A percentile compares a stretch with the other conserved stretches of the same genome.
phyloP scores from a whole-genome alignment of 352 stramenopile species.

The Globisporangium viniferum region DNA sequence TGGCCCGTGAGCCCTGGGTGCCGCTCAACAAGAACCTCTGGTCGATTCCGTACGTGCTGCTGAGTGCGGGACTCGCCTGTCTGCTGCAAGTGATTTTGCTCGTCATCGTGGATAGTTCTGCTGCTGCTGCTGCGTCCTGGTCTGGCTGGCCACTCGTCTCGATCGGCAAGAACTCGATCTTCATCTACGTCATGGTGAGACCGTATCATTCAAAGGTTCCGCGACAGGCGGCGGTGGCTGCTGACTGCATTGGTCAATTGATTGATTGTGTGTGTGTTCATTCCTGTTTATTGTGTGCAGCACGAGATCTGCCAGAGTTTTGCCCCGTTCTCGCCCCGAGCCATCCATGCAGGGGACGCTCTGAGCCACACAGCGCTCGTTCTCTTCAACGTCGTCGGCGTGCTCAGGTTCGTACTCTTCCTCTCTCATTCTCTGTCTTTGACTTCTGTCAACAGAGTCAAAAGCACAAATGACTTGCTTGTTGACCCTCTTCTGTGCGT shows the following conservation, averaged over 20 bases:
- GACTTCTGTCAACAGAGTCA: not conserved
- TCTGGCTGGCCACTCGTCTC: conserved; percentile 24
- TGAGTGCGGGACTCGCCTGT: conserved; percentile 38
- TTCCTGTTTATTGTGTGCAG: conserved; percentile 18
- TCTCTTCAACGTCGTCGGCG: conserved; percentile 45
- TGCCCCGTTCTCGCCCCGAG: conserved; percentile 39
- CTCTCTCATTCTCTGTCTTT: not conserved
- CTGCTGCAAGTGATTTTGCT: conserved; percentile 25
- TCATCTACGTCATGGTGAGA: conserved; percentile 67
- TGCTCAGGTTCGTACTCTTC: conserved; percentile 29
- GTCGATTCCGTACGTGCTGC: conserved; percentile 65
- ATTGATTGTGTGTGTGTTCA: conserved; percentile 4
- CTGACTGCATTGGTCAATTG: not conserved
- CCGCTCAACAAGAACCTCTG: conserved; percentile 88
- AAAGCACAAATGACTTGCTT: not conserved
- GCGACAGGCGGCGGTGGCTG: not conserved
- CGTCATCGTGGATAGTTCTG: conserved; percentile 18
- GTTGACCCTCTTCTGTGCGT: not conserved
- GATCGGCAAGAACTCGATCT: conserved; percentile 75
- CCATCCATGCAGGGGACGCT: conserved; percentile 13
- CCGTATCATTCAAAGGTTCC: not conserved
- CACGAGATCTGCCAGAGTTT: conserved; percentile 57
- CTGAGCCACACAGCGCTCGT: conserved; percentile 29
- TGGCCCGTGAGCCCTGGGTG: conserved; percentile 27
- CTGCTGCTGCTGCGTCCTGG: conserved; percentile 17